These are phyloP conservation scores for Persicaria maculosa DNA, from an alignment of 148 eudicot species.

Conservation along the genomic window DNA sequence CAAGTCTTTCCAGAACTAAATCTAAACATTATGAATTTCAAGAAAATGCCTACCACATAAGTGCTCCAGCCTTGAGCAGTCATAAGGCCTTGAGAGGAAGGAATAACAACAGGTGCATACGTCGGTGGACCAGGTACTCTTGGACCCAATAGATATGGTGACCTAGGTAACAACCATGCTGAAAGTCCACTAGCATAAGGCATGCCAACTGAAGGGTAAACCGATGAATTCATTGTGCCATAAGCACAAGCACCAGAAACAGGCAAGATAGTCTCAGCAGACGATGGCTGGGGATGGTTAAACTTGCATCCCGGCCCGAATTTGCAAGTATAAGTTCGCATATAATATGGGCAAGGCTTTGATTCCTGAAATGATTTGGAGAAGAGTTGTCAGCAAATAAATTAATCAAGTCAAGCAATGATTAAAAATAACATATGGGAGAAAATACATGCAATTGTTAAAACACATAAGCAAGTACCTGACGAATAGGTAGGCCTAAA, in stretches of 20 bases:
- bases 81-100: constrained; percentile 12
- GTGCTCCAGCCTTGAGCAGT: constrained; percentile 18
- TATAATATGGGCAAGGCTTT: constrained; percentile 12
- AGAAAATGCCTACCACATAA: constrained; percentile 13
- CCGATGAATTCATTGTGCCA: constrained; percentile 4
- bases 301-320: constrained; percentile 15
- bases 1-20: not conserved
- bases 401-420: not conserved
- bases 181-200: constrained; percentile 14
- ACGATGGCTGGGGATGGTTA: constrained; percentile 16
- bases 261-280: not conserved
- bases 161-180: constrained; percentile 11
- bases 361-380: not conserved
- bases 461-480: constrained; percentile 19
- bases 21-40: not conserved
- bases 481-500: constrained; percentile 44
- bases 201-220: constrained; percentile 8
- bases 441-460: not conserved
- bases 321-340: constrained; percentile 17
- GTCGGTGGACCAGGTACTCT: constrained; percentile 1
- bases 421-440: not conserved
- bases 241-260: not conserved
- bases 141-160: constrained; percentile 11
- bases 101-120: not conserved
- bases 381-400: not conserved